phyloP scores from a whole-genome alignment of 805 yeast genomes.

The Lipomyces yamanashiensis region DNA sequence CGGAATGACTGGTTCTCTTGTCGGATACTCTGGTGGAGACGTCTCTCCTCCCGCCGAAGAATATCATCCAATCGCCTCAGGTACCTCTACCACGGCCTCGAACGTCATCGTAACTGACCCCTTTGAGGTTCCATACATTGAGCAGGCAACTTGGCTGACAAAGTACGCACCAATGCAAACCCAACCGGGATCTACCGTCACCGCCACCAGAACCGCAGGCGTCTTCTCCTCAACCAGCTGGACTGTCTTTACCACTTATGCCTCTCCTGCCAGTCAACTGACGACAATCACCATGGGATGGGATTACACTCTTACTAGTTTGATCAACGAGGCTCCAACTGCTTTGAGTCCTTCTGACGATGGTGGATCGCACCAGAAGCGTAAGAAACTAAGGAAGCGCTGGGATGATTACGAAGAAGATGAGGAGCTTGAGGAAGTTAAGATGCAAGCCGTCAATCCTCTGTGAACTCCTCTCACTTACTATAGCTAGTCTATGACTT shows the following conservation, averaged over 20 bases:
- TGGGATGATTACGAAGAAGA: constrained; percentile 30
- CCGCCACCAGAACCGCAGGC: constrained; percentile 66
- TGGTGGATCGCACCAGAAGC: constrained; percentile 18
- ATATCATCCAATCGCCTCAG: constrained; percentile 45
- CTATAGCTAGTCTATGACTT: neutral
- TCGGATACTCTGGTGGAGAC: constrained; percentile 53
- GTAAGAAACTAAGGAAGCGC: constrained; percentile 7
- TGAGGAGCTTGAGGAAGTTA: neutral
- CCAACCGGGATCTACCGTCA: constrained; percentile 77
- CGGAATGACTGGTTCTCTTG: constrained; percentile 70
- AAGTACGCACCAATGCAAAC: constrained; percentile 92
- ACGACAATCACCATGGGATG: constrained; percentile 88
- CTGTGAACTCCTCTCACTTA: too few species aligned
- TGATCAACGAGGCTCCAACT: constrained; percentile 69
- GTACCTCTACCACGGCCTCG: constrained; percentile 46
- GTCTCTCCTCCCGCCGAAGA: constrained; percentile 52
- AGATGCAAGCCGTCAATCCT: too few species aligned
- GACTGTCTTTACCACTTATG: constrained; percentile 58
- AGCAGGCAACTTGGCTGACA: constrained; percentile 72
- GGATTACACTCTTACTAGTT: constrained; percentile 68
- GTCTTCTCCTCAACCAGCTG: constrained; percentile 71
- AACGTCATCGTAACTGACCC: constrained; percentile 49
- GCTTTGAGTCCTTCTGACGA: constrained; percentile 18
- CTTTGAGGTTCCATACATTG: constrained; percentile 70
- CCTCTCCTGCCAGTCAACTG: constrained; percentile 50